phyloP scores from a whole-genome alignment of 1,284 basidiomycete species.

The Cryptococcus neoformans region DNA sequence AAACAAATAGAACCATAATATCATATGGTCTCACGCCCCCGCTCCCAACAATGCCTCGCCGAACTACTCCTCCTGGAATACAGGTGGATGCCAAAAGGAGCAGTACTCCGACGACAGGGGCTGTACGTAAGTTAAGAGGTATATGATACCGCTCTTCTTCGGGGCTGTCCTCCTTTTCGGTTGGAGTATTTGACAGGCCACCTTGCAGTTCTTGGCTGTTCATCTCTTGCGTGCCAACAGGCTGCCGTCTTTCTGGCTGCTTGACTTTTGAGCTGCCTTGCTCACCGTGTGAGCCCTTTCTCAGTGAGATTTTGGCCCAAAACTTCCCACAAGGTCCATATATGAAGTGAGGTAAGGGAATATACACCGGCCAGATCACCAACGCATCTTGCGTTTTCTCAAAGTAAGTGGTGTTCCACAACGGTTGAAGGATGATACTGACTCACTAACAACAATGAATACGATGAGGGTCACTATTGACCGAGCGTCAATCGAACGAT shows the following conservation, averaged over 20 bases:
- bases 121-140: constrained; percentile 65
- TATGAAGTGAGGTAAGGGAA: constrained; percentile 53
- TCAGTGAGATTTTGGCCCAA: not conserved
- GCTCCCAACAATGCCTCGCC: constrained; percentile 63
- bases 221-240: too few species aligned
- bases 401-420: not conserved
- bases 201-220: not conserved
- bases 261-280: not conserved
- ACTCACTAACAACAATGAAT: constrained; percentile 70
- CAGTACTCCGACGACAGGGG: constrained; percentile 74
- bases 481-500: constrained; percentile 37
- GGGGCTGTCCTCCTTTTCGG: not conserved
- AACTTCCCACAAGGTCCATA: not conserved
- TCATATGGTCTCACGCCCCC: constrained; percentile 84
- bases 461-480: constrained; percentile 65
- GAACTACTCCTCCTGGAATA: constrained; percentile 62
- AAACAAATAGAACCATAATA: constrained; percentile 88
- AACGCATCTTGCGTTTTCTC: constrained; percentile 52
- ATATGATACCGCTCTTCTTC: constrained; percentile 44
- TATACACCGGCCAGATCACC: constrained; percentile 62
- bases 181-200: not conserved
- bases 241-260: too few species aligned
- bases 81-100: constrained; percentile 72
- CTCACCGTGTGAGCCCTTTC: not conserved
- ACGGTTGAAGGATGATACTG: not conserved